Conservation (phyloP, 2,329 filamentous ascomycete genomes). For the Penicillium sp. region DNA sequence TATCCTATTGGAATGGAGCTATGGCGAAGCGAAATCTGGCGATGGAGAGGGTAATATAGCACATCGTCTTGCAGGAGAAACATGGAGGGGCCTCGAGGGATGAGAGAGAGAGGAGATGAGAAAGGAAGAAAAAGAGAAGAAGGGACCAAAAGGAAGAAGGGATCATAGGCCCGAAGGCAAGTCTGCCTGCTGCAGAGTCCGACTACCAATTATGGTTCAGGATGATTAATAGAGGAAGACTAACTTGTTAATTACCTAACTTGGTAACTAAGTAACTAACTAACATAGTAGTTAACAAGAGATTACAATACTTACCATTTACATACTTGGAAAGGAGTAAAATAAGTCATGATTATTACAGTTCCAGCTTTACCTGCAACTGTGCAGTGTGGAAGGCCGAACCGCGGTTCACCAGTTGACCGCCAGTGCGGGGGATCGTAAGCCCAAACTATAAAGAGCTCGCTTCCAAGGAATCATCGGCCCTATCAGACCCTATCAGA, state of each 20-base stretch:
- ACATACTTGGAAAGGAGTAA: no score
- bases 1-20: constrained; percentile 25
- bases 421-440: neutral
- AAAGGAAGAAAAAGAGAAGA: neutral
- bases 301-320: neutral
- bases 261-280: no score
- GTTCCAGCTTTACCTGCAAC: no score
- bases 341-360: no score
- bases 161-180: neutral
- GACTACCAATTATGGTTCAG: neutral
- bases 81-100: constrained; percentile 12
- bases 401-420: neutral
- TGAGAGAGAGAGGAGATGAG: constrained; percentile 13
- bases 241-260: neutral
- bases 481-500: neutral
- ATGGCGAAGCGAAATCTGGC: constrained; percentile 16
- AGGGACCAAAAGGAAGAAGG: neutral
- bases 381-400: neutral
- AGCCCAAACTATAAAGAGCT: neutral
- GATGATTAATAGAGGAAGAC: neutral
- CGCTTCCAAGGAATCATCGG: neutral
- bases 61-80: constrained; percentile 20
- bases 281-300: no score
- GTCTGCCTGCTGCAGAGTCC: neutral
- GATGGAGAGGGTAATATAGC: constrained; percentile 13